Percentiles rank a stretch among this genome's conserved stretches.
phyloP scores from a whole-genome alignment of 2,329 filamentous ascomycete genomes.

The Trichoderma sp. region DNA sequence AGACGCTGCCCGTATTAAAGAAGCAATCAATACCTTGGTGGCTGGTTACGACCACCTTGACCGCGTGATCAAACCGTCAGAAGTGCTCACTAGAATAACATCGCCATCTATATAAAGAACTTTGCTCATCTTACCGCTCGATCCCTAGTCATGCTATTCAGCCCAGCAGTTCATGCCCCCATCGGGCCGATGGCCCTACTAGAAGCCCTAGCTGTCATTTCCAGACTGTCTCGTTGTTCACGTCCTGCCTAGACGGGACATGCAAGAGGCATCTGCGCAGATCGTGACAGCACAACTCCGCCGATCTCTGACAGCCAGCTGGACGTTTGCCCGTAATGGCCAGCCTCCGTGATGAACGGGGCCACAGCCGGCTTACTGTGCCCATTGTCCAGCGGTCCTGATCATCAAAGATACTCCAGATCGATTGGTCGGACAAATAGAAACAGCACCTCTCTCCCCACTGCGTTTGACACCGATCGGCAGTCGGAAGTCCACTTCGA shows the following conservation, averaged over 20 bases:
- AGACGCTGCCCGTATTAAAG: neutral
- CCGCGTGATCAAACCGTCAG: constrained; percentile 2
- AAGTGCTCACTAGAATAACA: neutral
- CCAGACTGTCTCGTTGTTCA: neutral
- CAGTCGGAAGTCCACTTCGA: neutral
- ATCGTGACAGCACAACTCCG: neutral
- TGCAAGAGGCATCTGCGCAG: neutral
- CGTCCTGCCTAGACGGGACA: constrained; percentile 7
- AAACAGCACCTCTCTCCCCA: neutral
- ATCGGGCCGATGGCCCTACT: neutral
- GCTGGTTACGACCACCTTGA: neutral
- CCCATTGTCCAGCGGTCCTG: neutral
- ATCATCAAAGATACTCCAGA: neutral
- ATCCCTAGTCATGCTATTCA: neutral
- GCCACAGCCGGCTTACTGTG: neutral
- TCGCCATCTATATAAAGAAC: constrained; percentile 7
- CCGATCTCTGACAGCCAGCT: constrained; percentile 1
- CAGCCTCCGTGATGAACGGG: constrained; percentile 11
- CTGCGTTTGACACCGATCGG: constrained; percentile 6
- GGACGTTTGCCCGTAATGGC: neutral
- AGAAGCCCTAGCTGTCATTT: neutral
- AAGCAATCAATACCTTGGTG: neutral
- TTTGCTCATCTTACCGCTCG: neutral
- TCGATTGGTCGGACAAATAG: neutral
- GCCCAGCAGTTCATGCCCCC: neutral